Evolutionary conservation across 2,329 filamentous ascomycete species (phyloP).

Genomic region (Penicillium nordicum): DNA sequence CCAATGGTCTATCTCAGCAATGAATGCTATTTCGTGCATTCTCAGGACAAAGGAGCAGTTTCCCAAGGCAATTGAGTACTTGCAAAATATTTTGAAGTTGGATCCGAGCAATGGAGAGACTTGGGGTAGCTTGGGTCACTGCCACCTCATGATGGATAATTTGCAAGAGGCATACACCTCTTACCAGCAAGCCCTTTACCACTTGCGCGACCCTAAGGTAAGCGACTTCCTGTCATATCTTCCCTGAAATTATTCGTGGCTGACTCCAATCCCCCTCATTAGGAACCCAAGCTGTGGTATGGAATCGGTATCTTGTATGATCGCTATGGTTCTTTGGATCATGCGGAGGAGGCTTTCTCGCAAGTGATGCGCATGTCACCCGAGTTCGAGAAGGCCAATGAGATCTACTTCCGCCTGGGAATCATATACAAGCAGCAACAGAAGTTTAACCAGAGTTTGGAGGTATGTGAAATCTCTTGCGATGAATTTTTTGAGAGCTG

Average conservation of each 20-base stretch:
- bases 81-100: conserved; percentile 85
- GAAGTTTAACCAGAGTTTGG: conserved; percentile 86
- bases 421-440: conserved; percentile 99
- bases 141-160: conserved; percentile 98
- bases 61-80: conserved; percentile 86
- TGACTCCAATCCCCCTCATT: conserved; percentile 15
- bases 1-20: conserved; percentile 79
- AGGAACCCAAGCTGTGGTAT: conserved; percentile 98
- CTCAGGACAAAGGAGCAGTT: conserved; percentile 90
- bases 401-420: conserved; percentile 97
- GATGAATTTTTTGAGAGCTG: neutral
- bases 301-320: conserved; percentile 98
- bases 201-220: conserved; percentile 89
- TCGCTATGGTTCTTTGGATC: conserved; percentile 90
- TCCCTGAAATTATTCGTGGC: neutral
- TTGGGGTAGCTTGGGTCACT: conserved; percentile 96
- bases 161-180: conserved; percentile 94
- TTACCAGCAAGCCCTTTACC: conserved; percentile 92
- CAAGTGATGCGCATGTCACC: conserved; percentile 99
- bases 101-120: conserved; percentile 89
- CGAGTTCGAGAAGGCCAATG: conserved; percentile 96
- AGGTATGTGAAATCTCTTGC: conserved; percentile 56
- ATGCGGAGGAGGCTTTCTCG: conserved; percentile 96
- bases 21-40: conserved; percentile 92
- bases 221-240: conserved; percentile 20